These are phyloP conservation scores for Russula olivacea DNA, from an alignment of 768 basidiomycete species.

Conservation along the genomic window DNA sequence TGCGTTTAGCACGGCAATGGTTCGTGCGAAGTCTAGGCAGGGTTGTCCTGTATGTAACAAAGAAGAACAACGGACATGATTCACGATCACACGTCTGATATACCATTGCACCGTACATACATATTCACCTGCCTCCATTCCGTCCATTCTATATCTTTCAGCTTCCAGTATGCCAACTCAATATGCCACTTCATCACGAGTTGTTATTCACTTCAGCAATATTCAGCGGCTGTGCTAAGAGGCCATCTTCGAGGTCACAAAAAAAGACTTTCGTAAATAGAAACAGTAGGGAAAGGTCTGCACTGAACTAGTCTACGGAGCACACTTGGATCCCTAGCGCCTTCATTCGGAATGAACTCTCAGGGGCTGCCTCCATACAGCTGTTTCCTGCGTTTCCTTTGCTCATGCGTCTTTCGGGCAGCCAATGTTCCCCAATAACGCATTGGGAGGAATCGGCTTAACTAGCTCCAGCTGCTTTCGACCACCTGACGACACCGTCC, in stretches of 20 bases:
- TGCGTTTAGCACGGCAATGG: constrained; percentile 54
- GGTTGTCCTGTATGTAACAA: constrained; percentile 78
- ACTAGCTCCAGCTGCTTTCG: constrained; percentile 60
- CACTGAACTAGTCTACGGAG: background rate
- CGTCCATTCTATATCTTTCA: background rate
- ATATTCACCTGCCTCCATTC: background rate
- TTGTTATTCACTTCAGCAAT: background rate
- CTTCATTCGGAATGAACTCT: background rate
- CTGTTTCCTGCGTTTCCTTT: background rate
- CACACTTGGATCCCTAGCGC: background rate
- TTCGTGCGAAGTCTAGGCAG: constrained; percentile 54
- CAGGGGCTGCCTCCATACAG: background rate
- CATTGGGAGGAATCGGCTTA: constrained; percentile 15
- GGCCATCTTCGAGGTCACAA: background rate
- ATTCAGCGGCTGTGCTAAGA: background rate
- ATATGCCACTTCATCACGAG: background rate
- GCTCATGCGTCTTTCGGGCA: background rate
- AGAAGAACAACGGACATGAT: constrained; percentile 41
- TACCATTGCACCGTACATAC: background rate
- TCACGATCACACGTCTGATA: background rate
- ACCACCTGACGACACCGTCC: constrained; percentile 71
- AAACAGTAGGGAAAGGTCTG: background rate
- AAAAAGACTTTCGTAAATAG: background rate
- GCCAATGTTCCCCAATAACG: background rate
- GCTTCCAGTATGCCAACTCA: background rate